These are phyloP conservation scores for Agaricales sp. DNA, from an alignment of 1,284 basidiomycete genomes.

Conservation along the genomic window DNA sequence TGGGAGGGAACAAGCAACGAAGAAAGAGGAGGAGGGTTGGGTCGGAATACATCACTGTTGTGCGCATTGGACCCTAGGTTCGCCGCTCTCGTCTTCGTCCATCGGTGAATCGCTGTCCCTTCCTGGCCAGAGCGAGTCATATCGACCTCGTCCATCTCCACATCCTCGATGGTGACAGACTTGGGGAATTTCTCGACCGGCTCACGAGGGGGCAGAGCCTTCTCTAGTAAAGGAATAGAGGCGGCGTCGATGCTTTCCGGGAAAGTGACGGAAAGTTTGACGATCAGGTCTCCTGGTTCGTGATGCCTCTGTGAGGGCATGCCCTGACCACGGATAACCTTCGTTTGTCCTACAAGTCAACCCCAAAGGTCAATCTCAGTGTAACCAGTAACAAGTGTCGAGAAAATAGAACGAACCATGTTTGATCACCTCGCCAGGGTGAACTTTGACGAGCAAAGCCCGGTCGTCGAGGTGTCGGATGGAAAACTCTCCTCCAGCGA, in stretches of 20 bases:
- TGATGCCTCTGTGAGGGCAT: constrained; percentile 99
- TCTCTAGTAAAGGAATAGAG: constrained; percentile 71
- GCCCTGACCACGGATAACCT: constrained; percentile 90
- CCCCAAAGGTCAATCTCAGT: constrained; percentile 8
- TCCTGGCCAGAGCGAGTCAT: constrained; percentile 14
- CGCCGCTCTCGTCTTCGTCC: constrained; percentile 76
- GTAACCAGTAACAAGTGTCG: constrained; percentile 1
- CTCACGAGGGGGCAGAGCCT: constrained; percentile 76
- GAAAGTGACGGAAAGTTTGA: constrained; percentile 86
- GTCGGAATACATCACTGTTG: constrained; percentile 76
- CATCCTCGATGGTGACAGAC: constrained; percentile 75
- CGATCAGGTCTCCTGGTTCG: constrained; percentile 89
- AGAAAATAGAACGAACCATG: constrained; percentile 59
- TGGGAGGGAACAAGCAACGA: neutral
- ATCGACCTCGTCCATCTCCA: constrained; percentile 76
- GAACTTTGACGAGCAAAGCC: constrained; percentile 75
- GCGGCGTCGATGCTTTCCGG: constrained; percentile 73
- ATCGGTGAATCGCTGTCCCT: constrained; percentile 66
- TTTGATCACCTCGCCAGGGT: constrained; percentile 90
- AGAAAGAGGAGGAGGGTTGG: too few relatives aligned
- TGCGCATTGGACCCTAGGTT: constrained; percentile 77
- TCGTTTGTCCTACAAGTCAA: constrained; percentile 58
- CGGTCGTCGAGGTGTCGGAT: constrained; percentile 95
- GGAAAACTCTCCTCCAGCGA: constrained; percentile 86
- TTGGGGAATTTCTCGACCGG: constrained; percentile 63